A percentile compares a stretch with the other conserved stretches of the same genome.
These are phyloP conservation scores for Trichomonascaceae sp. DNA, from an alignment of 1,139 yeast species.

Conservation along the genomic window DNA sequence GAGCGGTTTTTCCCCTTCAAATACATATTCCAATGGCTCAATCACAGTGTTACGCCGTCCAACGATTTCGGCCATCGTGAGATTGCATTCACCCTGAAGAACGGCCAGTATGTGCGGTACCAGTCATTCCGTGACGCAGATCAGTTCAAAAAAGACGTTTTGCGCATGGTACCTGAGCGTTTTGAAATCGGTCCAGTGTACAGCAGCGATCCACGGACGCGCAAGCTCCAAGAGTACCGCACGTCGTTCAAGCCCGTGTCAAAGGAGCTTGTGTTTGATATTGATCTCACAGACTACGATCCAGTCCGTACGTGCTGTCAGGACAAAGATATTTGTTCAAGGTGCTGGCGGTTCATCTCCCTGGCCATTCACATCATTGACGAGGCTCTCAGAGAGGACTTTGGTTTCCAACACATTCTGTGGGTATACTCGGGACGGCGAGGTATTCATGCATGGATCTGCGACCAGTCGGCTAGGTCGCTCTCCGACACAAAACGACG, in stretches of 20 bases:
- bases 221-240: slow-evolving; percentile 60
- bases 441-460: slow-evolving; percentile 98
- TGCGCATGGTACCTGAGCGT: slow-evolving; percentile 69
- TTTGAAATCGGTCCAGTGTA: slow-evolving; percentile 94
- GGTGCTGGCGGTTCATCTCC: slow-evolving; percentile 93
- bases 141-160: slow-evolving; percentile 66
- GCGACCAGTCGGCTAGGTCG: slow-evolving; percentile 68
- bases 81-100: slow-evolving; percentile 78
- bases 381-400: slow-evolving; percentile 63
- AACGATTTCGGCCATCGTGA: slow-evolving; percentile 70
- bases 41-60: slow-evolving; percentile 63
- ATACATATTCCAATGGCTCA: slow-evolving; percentile 73
- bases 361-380: slow-evolving; percentile 73
- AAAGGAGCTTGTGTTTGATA: slow-evolving; percentile 90
- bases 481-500: slow-evolving; percentile 63
- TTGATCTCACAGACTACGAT: slow-evolving; percentile 95
- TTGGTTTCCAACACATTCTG: slow-evolving; percentile 72
- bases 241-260: slow-evolving; percentile 65
- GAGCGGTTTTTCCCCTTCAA: slow-evolving; percentile 50
- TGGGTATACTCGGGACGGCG: slow-evolving; percentile 99
- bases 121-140: slow-evolving; percentile 55
- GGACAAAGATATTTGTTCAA: slow-evolving; percentile 70
- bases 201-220: slow-evolving; percentile 70
- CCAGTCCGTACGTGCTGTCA: slow-evolving; percentile 86
- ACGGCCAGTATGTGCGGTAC: slow-evolving; percentile 83